Evolutionary conservation across 768 basidiomycete species (phyloP), one percentile per base, ranked within the genome.

Genomic region (Rhizopogon vesiculosus): DNA sequence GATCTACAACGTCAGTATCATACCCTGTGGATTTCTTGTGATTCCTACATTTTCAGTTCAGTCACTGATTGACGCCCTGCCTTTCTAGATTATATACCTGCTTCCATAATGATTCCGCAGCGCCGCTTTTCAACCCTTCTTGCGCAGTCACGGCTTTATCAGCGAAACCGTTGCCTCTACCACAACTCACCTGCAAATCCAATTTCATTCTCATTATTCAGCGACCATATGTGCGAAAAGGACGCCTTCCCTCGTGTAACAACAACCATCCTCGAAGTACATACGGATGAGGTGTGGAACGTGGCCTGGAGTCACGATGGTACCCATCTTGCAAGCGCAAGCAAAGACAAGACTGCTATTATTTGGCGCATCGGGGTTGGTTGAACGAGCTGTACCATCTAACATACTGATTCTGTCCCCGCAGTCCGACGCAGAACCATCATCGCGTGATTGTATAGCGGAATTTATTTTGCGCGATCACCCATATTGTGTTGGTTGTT

Each of bases 231-330:
- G 51, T 97, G 95, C 72, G 82, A 85, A 58, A 81, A 86, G 64
- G 80, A 82, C 28, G 81, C 81, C 41, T 98, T 99, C 73, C 97
- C 97, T 7, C 81, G 83, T 44, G 76, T 87, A 25, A 94, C 91
- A 12, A 94, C 92, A 3, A 87, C 89, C 25, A 86, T 94, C 51
- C 74, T 98, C 56, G 82, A 86, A 44, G 91, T 87, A 31, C 96
- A 98, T 70, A 80, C 77, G 10, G 92, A 98, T 66, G 93, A 99
- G 68, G 94, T 99, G 42, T 98, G 96, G 95, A 86, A 89, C 66
- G 71, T 98, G 56, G 89, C 88, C 67, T 99, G 95, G 95, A 96
- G 93, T 70, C 91, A 91, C 62, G 86, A 87, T 66, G 97, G 97
- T 2, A 70, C 72, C 48, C 86, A 80, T 63, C 76, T 99, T 49